Base-by-base conservation (phyloP, 441 rosid genomes). In the Gossypium davidsonii region DNA sequence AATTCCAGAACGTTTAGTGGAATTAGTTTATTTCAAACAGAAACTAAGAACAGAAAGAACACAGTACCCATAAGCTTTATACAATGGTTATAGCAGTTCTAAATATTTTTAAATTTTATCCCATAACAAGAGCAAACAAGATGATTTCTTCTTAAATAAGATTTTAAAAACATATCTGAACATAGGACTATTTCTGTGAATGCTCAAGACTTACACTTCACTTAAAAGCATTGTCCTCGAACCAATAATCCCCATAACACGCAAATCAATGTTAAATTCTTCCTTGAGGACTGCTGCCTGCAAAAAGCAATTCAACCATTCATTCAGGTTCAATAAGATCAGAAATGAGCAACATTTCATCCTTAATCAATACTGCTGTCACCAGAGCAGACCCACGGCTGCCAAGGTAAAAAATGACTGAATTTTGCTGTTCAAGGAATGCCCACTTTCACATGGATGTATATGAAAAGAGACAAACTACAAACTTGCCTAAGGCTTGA, bases 241-340 rank as follows among this genome's bases (percentile, higher is more conserved):
- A 75, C 97, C 88, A 66, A 85, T 87, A 78, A 93, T 86, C 78
- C 98, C 98, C 98, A 93, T 80, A 26, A 93, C 96, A 75, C 96
- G 96, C 82, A 93, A 80, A 81, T 91, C 98, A 75, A 93, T 93
- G 79, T 91, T 93, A 71, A 91, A 89, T 62, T 91, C 96, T 81
- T 90, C 93, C 87, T 93, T 93, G 14, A 93, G 96, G 65, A 88
- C 83, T 15, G 83, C 94, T 73, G 89, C 90, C 98, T 93, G 91
- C 78, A 77, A 15, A 31, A 18, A 14, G 25, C 15, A 61, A 58
- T 26, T 64, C 69, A 64, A 74, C 18, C 67, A 52, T 61, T 73
- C 52, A 55, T 57, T 46, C 63, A 61, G 31, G 31, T 31, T 44
- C 63, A 55, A 12, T 18, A 34, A 51, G 46, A 15, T 26, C 56